Base-by-base conservation (phyloP, 1,284 basidiomycete species). In the Blastosporella zonata region DNA sequence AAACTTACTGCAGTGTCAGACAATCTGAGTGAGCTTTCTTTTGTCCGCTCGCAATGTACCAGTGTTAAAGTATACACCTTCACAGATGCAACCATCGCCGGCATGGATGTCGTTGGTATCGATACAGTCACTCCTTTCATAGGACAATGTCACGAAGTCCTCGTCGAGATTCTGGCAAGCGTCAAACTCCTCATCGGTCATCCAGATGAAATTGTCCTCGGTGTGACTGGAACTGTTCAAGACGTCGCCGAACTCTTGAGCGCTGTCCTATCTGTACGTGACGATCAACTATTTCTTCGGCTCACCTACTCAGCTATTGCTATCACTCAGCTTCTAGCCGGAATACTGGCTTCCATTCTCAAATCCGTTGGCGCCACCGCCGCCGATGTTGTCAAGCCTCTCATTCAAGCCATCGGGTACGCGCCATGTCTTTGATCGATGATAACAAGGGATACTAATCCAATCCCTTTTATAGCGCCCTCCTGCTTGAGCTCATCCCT, bases 21-120 rank as follows among this genome's bases (percentile, higher is more conserved):
- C 6, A 41, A 38, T 10, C 35, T 45, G 17, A 20, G 52, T 49
- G 34, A 47, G 47, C 43, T 7, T n/a, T 10, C 9, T 10, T 22
- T 20, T 6, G 9, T 25, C 3, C 12, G 6, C 6, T 12, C 18
- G 1, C 15, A 15, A 9, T 27, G 2, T 13, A n/a, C 6, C 13
- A 3, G 2, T 28, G 5, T 28, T 13, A 29, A 27, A 15, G 15
- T 17, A 2, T 22, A 7, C 29, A 20, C 10, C 3, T 36, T 17
- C 15, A 6, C 15, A 34, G 33, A 34, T 13, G 2, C 33, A 6
- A 34, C 33, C 6, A 34, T 34, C 5, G n/a, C 33, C 9, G 15
- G 33, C 15, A 5, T 4, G 15, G 33, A 18, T 18, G 15, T 9
- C 3, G 15, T 34, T 9, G 33, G 17, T 34, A 18, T 18, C 17